A percentile compares a stretch with the other conserved stretches of the same genome.
These are phyloP conservation scores for Bipolaris oryzae DNA, from an alignment of 2,329 filamentous ascomycete genomes.

Conservation along the genomic window DNA sequence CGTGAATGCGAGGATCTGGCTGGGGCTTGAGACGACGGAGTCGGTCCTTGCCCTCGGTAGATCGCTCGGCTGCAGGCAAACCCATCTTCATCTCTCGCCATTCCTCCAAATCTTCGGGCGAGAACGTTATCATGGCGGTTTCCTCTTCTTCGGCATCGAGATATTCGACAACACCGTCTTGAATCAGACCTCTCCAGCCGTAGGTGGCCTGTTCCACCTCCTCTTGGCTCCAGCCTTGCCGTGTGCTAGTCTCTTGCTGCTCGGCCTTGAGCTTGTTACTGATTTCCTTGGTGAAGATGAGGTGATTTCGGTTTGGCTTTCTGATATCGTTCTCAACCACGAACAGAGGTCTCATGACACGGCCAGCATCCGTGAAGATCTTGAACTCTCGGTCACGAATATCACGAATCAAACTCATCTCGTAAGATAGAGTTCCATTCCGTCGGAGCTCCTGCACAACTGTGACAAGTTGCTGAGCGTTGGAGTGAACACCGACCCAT, in stretches of 20 bases:
- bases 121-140: constrained; percentile 99
- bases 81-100: constrained; percentile 55
- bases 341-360: constrained; percentile 92
- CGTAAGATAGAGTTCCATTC: constrained; percentile 82
- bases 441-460: constrained; percentile 79
- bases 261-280: constrained; percentile 76
- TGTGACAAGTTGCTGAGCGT: constrained; percentile 82
- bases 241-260: constrained; percentile 66
- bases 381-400: constrained; percentile 98
- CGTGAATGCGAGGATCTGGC: constrained; percentile 84
- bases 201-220: constrained; percentile 68
- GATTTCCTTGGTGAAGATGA: constrained; percentile 83
- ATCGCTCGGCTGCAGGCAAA: constrained; percentile 34
- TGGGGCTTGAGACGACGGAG: constrained; percentile 88
- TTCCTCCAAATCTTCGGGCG: constrained; percentile 86
- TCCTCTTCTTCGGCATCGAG: constrained; percentile 98
- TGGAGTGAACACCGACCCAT: constrained; percentile 94
- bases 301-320: constrained; percentile 73
- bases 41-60: constrained; percentile 71
- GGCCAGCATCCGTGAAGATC: constrained; percentile 95
- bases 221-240: constrained; percentile 61
- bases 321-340: constrained; percentile 86
- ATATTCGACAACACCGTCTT: constrained; percentile 88
- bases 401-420: constrained; percentile 93
- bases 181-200: constrained; percentile 87